A percentile compares a stretch with the other conserved stretches of the same genome.
Evolutionary conservation across 371 early-diverging fungal genomes (phyloP).

Genomic region (Apophysomyces elegans): DNA sequence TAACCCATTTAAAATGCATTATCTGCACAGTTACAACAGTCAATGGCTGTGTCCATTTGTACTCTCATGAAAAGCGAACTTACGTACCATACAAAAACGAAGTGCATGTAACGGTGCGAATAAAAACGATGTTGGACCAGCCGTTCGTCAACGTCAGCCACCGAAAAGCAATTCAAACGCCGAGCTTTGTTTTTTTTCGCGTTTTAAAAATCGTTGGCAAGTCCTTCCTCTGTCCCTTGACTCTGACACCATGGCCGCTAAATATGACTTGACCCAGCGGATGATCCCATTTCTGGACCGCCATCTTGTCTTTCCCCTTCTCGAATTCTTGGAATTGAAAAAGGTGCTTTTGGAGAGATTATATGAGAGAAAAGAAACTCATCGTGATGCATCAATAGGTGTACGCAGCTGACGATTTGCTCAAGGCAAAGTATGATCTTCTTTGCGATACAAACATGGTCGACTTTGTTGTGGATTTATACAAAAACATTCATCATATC

Average conservation of each 20-base stretch:
- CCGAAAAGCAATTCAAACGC: background rate
- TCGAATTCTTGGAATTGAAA: conserved; percentile 84
- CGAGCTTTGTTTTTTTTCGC: conserved; percentile 11
- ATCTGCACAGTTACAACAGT: too few relatives aligned
- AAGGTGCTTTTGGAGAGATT: conserved; percentile 54
- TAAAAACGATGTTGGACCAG: too few relatives aligned
- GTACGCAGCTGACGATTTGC: conserved; percentile 72
- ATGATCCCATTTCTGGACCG: conserved; percentile 92
- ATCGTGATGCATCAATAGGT: conserved; percentile 50
- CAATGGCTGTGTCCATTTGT: too few relatives aligned
- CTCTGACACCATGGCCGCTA: conserved; percentile 55
- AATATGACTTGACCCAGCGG: conserved; percentile 83
- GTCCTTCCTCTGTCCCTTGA: conserved; percentile 6
- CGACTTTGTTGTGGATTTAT: conserved; percentile 83
- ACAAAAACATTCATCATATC: conserved; percentile 76
- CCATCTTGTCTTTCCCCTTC: conserved; percentile 88
- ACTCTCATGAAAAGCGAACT: too few relatives aligned
- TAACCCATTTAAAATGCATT: too few relatives aligned
- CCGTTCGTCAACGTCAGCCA: background rate
- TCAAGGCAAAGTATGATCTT: conserved; percentile 88
- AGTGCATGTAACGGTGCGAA: too few relatives aligned
- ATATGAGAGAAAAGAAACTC: background rate
- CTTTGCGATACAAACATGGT: conserved; percentile 91
- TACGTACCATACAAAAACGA: too few relatives aligned
- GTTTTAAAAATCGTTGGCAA: conserved; percentile 1